These are phyloP conservation scores for Brettanomyces custersianus DNA, from an alignment of 805 yeast species.

Conservation along the genomic window DNA sequence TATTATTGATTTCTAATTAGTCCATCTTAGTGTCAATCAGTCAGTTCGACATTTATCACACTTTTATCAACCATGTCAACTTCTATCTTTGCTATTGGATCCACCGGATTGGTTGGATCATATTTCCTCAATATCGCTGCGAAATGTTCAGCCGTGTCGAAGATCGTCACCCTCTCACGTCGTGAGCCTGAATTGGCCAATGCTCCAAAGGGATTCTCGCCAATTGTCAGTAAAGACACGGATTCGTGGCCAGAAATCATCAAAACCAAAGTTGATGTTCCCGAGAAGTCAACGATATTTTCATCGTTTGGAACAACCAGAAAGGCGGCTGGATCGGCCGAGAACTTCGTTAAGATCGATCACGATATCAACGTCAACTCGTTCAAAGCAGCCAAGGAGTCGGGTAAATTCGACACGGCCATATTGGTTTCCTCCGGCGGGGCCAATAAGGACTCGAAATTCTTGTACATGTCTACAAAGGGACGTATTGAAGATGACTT, in stretches of 20 bases:
- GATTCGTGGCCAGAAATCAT: conserved; percentile 41
- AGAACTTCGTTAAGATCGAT: conserved; percentile 62
- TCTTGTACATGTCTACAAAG: conserved; percentile 59
- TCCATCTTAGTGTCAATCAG: no score
- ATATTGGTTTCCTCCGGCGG: conserved; percentile 61
- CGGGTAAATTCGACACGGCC: conserved; percentile 53
- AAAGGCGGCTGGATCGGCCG: conserved; percentile 64
- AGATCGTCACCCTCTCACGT: conserved; percentile 45
- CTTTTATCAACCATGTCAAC: no score
- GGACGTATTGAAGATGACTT: conserved; percentile 71
- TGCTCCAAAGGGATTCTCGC: conserved; percentile 14
- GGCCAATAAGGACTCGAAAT: conserved; percentile 47
- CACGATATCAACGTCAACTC: conserved; percentile 59
- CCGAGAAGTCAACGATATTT: conserved; percentile 36
- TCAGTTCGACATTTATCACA: no score
- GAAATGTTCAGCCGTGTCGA: conserved; percentile 26
- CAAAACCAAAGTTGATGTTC: conserved; percentile 19
- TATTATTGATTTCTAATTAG: no score
- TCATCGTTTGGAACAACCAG: conserved; percentile 73
- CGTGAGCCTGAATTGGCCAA: conserved; percentile 23
- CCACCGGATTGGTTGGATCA: conserved; percentile 73
- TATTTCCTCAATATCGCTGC: conserved; percentile 40
- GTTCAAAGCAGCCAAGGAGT: conserved; percentile 65
- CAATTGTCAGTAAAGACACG: conserved; percentile 37
- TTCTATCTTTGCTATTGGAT: conserved; percentile 43